Evolutionary conservation across 352 stramenopile genomes (phyloP).

Genomic region (Plasmopara halstedii): DNA sequence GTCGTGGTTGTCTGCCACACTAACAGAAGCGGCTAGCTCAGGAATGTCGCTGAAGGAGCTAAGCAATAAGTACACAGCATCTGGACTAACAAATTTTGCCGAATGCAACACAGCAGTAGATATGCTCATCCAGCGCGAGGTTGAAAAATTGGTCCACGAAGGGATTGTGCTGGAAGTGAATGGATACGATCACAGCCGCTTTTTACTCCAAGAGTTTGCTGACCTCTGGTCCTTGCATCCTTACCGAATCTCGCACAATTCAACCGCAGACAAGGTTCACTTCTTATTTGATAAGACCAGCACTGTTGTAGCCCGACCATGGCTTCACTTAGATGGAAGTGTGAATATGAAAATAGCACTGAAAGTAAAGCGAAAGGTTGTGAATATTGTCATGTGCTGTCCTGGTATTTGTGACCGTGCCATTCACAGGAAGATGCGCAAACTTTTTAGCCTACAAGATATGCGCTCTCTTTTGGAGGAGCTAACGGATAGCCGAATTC

Average conservation of each 20-base stretch:
- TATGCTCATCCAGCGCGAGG: slow-evolving; percentile 19
- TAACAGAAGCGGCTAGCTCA: slow-evolving; percentile 13
- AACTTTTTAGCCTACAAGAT: slow-evolving; percentile 63
- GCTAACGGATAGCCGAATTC: slow-evolving; percentile 44
- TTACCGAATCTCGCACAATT: slow-evolving; percentile 39
- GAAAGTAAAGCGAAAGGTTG: slow-evolving; percentile 64
- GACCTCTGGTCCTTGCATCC: slow-evolving; percentile 56
- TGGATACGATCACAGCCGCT: slow-evolving; percentile 41
- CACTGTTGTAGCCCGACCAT: slow-evolving; percentile 51
- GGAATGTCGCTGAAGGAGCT: slow-evolving; percentile 24
- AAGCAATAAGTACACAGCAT: slow-evolving; percentile 7
- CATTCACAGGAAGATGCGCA: slow-evolving; percentile 66
- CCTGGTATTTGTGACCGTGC: slow-evolving; percentile 54
- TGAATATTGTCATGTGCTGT: slow-evolving; percentile 72
- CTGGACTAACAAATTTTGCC: slow-evolving; percentile 5
- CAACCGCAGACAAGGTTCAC: slow-evolving; percentile 48
- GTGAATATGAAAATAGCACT: slow-evolving; percentile 46
- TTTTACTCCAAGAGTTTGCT: slow-evolving; percentile 37
- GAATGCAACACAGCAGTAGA: not conserved
- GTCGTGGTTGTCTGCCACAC: slow-evolving; percentile 14
- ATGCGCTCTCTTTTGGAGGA: slow-evolving; percentile 62
- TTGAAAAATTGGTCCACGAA: slow-evolving; percentile 34
- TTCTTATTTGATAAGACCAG: slow-evolving; percentile 64
- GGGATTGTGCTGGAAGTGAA: slow-evolving; percentile 54
- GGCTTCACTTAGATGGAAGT: slow-evolving; percentile 67